Base-by-base conservation (phyloP, 2,329 filamentous ascomycete species). In the Bimuria novae-zelandiae region DNA sequence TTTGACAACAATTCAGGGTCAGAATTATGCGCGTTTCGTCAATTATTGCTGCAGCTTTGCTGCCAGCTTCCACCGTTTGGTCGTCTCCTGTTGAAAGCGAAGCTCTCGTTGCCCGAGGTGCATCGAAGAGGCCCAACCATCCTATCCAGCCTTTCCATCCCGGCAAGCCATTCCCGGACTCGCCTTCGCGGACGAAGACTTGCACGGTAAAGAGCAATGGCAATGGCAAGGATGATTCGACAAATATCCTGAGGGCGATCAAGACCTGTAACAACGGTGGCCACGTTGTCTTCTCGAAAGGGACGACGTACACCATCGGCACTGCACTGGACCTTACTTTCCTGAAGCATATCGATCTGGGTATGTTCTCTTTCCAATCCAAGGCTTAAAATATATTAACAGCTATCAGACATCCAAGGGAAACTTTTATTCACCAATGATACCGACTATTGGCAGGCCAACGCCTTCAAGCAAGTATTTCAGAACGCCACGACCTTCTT, bases 401-500 rank as follows among this genome's bases (percentile, higher is more conserved):
- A 1, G 12, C 2, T 2, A 10, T 5, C 52, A 82, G 82, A 84
- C 56, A 81, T 85, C 54, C 79, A 81, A 62, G 85, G 84, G 19
- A 80, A 79, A 19, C 78, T 89, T 17, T 76, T 81, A 51, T 89
- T 89, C 73, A 83, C 81, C 50, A 81, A 86, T 45, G 84, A 90
- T 65, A 86, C 85, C 1, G 80, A 84, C 59, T 89, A 89, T 71
- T 89, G 87, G 87, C 79, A 86, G 57, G 79, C 77, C 7, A 80
- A 88, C 62, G 78, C 80, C 36, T 89, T 89, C 77, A 80, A 81
- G 50, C 84, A 86, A 22, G 76, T 75, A 5, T 90, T 84, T 73
- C 87, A 89, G 62, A 88, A 88, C 56, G 80, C 82, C 4, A 85
- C 83, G 0, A 83, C 83, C 1, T 88, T 89, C 76, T 89, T 86